Evolutionary conservation across 2,329 filamentous ascomycete species (phyloP).

Genomic region (Sporothrix brunneoviolacea): DNA sequence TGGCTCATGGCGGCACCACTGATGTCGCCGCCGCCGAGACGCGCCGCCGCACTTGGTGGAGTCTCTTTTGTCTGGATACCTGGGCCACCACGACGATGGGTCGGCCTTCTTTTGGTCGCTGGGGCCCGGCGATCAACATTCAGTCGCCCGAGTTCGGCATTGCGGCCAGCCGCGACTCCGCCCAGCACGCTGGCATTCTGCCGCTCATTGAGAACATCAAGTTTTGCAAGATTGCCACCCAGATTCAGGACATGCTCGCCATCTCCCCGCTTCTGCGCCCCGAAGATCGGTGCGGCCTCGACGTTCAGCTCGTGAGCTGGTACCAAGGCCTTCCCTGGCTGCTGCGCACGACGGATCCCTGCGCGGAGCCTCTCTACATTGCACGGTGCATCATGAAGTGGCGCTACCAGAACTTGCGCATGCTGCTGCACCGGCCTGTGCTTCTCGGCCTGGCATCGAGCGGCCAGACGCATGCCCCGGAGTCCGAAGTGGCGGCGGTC

Average conservation of each 20-base stretch:
- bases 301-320: slow-evolving; percentile 65
- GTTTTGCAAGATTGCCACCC: slow-evolving; percentile 72
- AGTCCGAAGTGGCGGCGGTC: slow-evolving; percentile 62
- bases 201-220: slow-evolving; percentile 70
- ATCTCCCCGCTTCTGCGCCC: slow-evolving; percentile 60
- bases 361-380: slow-evolving; percentile 63
- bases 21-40: slow-evolving; percentile 52
- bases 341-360: slow-evolving; percentile 57
- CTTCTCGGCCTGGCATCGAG: slow-evolving; percentile 59
- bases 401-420: slow-evolving; percentile 72
- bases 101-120: slow-evolving; percentile 61
- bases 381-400: slow-evolving; percentile 72
- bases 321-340: slow-evolving; percentile 63
- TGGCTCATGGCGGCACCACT: slow-evolving; percentile 35
- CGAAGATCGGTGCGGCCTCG: slow-evolving; percentile 59
- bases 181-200: slow-evolving; percentile 58
- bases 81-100: slow-evolving; percentile 68
- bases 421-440: slow-evolving; percentile 67
- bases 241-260: slow-evolving; percentile 69
- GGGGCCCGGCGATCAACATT: slow-evolving; percentile 62
- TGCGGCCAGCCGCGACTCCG: slow-evolving; percentile 41
- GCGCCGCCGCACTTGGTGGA: slow-evolving; percentile 67
- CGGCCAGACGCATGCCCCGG: slow-evolving; percentile 41
- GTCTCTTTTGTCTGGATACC: slow-evolving; percentile 64
- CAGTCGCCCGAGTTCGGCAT: slow-evolving; percentile 50